Conservation (phyloP, 2,329 filamentous ascomycete genomes). For the Onygenales sp. region DNA sequence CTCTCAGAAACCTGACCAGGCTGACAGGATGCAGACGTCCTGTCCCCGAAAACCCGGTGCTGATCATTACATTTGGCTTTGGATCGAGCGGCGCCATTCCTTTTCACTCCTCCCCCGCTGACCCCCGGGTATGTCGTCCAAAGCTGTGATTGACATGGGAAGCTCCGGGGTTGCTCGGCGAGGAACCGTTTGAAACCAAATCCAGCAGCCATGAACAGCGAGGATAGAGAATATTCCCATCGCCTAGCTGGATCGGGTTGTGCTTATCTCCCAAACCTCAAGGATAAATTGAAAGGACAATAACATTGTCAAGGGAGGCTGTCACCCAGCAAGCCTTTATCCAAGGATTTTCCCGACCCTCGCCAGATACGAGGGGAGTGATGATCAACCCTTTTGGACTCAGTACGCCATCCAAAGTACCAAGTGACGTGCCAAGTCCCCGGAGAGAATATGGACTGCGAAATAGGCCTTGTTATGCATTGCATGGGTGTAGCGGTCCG, state of each 20-base stretch:
- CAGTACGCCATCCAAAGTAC: not conserved
- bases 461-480: not conserved
- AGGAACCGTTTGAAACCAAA: not conserved
- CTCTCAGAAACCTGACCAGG: not conserved
- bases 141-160: not conserved
- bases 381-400: not conserved
- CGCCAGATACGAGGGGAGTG: no score
- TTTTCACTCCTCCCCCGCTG: no score
- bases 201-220: not conserved
- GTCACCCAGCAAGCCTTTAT: no score
- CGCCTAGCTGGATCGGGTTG: not conserved
- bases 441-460: not conserved
- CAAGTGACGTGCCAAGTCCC: not conserved
- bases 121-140: no score
- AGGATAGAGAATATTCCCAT: not conserved
- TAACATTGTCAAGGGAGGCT: no score
- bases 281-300: no score
- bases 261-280: not conserved
- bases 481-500: not conserved
- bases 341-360: no score
- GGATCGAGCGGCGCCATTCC: not conserved
- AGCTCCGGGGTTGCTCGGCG: not conserved
- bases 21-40: not conserved
- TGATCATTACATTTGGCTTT: not conserved
- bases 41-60: not conserved